These are phyloP conservation scores for Heliosperma pusillum DNA, from an alignment of 148 eudicot species.

Conservation along the genomic window DNA sequence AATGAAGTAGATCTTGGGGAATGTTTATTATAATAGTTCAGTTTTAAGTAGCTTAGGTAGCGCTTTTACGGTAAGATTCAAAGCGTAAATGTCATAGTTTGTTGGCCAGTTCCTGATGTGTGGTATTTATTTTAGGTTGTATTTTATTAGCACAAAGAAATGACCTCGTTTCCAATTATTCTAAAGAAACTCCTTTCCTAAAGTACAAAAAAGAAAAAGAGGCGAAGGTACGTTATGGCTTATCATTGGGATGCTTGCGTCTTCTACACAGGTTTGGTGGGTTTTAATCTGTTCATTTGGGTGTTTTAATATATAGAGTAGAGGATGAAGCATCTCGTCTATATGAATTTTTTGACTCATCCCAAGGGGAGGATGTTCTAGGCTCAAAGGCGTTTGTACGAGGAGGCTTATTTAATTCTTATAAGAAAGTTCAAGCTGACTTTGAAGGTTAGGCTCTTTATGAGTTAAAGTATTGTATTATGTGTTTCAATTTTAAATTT, in stretches of 20 bases:
- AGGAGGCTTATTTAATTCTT: conserved; percentile 84
- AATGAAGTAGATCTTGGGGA: no score
- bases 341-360: conserved; percentile 86
- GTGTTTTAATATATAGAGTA: conserved; percentile 51
- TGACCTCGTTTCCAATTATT: conserved; percentile 72
- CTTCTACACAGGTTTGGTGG: background rate
- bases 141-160: conserved; percentile 15
- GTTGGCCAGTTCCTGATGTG: no score
- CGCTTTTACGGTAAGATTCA: no score
- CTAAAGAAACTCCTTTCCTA: conserved; percentile 92
- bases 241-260: background rate
- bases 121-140: background rate
- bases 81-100: no score
- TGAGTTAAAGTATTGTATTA: conserved; percentile 8
- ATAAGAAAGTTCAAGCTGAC: conserved; percentile 61
- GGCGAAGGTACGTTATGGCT: conserved; percentile 41
- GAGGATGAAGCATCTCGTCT: conserved; percentile 91
- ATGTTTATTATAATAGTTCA: no score
- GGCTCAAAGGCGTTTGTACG: conserved; percentile 88
- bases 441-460: conserved; percentile 62
- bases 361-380: conserved; percentile 66
- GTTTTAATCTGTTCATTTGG: conserved; percentile 4
- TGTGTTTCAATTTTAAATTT: background rate
- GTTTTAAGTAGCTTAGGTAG: no score
- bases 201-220: conserved; percentile 95